Conservation (phyloP, 2,329 filamentous ascomycete species). For the Ramularia endophylla region DNA sequence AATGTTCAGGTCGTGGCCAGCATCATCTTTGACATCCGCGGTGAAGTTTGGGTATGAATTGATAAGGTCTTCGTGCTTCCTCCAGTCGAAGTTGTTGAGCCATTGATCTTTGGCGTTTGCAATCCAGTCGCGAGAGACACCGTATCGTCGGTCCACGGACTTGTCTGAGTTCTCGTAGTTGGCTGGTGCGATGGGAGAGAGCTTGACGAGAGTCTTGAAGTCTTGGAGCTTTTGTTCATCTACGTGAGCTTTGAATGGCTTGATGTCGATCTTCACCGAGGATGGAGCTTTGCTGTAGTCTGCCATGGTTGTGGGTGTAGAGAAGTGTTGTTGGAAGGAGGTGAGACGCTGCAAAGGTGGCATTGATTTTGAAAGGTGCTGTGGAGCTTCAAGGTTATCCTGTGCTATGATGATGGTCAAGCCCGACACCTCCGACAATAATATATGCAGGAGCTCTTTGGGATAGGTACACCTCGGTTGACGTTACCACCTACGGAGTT, state of each 20-base stretch:
- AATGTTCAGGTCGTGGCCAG: slow-evolving; percentile 35
- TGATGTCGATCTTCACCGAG: slow-evolving; percentile 32
- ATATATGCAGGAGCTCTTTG: too few relatives aligned
- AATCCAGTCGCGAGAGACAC: slow-evolving; percentile 46
- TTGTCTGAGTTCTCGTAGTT: slow-evolving; percentile 42
- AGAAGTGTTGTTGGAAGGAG: too few relatives aligned
- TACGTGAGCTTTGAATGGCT: slow-evolving; percentile 40
- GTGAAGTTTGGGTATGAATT: slow-evolving; percentile 50
- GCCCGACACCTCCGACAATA: too few relatives aligned
- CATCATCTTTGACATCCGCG: slow-evolving; percentile 35
- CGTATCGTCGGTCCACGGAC: slow-evolving; percentile 32
- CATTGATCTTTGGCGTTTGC: slow-evolving; percentile 32
- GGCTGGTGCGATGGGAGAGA: slow-evolving; percentile 44
- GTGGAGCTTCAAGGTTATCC: too few relatives aligned
- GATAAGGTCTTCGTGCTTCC: slow-evolving; percentile 37
- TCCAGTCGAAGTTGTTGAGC: slow-evolving; percentile 33
- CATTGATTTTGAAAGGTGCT: too few relatives aligned
- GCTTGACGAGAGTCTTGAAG: slow-evolving; percentile 42
- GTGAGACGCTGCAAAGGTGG: too few relatives aligned
- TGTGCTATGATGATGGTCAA: too few relatives aligned
- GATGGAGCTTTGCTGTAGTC: slow-evolving; percentile 30
- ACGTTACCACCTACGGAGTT: too few relatives aligned
- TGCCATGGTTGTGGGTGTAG: slow-evolving; percentile 6
- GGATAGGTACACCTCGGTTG: too few relatives aligned
- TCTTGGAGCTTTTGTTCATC: slow-evolving; percentile 41